Evolutionary conservation across 495 filamentous ascomycete genomes (phyloP).

Genomic region (Podospora pseudocomata): DNA sequence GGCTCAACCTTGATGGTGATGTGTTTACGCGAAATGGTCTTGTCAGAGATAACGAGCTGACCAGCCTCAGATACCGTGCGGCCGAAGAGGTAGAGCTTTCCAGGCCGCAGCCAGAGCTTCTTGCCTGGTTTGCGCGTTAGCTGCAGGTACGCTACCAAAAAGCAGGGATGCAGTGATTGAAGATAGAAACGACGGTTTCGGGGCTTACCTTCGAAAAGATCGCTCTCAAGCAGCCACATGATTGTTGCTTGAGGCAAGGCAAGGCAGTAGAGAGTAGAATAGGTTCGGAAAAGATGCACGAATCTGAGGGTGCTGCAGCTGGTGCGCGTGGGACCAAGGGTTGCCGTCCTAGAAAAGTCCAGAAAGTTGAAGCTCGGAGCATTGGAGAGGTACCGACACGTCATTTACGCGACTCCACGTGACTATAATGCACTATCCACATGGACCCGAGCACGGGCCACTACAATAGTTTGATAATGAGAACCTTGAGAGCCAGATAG

Average conservation of each 20-base stretch:
- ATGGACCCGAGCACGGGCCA: too few species aligned
- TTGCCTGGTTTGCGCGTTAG: slow-evolving; percentile 50
- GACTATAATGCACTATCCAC: background rate
- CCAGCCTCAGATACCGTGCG: slow-evolving; percentile 55
- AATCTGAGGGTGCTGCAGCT: background rate
- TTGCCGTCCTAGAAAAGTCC: background rate
- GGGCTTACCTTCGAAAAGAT: slow-evolving; percentile 47
- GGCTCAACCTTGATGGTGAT: slow-evolving; percentile 67
- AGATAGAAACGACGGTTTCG: background rate
- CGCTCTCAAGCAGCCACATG: slow-evolving; percentile 62
- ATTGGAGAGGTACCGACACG: slow-evolving; percentile 11
- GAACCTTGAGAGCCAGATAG: background rate
- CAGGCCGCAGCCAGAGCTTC: slow-evolving; percentile 77
- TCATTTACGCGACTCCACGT: slow-evolving; percentile 19
- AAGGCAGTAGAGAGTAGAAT: background rate
- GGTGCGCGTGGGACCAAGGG: background rate
- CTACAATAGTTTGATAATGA: background rate
- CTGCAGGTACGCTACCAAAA: background rate
- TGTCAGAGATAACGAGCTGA: slow-evolving; percentile 60
- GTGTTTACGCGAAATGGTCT: slow-evolving; percentile 86
- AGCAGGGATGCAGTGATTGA: background rate
- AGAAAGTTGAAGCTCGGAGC: background rate
- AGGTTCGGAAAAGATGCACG: background rate
- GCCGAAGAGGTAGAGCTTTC: slow-evolving; percentile 77
- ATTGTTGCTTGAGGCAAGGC: background rate